Evolutionary conservation across 805 yeast species (phyloP).

Genomic region (Lachancea thermotolerans): DNA sequence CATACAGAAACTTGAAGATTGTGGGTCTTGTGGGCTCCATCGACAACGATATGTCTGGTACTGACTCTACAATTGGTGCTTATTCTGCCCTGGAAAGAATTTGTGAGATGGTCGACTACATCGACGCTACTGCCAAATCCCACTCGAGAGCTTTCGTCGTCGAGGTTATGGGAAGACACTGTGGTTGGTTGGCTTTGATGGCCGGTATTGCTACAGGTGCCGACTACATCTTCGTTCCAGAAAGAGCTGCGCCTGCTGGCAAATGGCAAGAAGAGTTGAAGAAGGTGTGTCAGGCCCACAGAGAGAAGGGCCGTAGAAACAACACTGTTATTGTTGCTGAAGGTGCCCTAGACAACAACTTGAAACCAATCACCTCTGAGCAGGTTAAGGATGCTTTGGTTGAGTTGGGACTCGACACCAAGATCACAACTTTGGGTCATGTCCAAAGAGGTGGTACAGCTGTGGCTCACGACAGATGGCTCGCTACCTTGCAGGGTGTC

Average conservation of each 20-base stretch:
- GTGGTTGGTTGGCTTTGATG: conserved; percentile 98
- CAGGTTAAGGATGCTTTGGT: conserved; percentile 79
- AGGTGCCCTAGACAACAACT: conserved; percentile 84
- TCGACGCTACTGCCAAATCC: conserved; percentile 95
- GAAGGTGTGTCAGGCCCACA: conserved; percentile 67
- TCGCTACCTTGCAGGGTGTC: conserved; percentile 95
- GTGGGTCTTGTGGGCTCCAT: conserved; percentile 95
- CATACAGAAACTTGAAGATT: conserved; percentile 68
- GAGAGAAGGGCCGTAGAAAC: conserved; percentile 84
- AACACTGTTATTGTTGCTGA: conserved; percentile 96
- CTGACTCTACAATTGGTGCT: conserved; percentile 96
- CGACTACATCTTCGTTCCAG: conserved; percentile 90
- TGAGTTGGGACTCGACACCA: conserved; percentile 83
- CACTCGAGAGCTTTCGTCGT: conserved; percentile 97
- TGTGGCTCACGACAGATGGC: conserved; percentile 84
- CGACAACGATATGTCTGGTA: conserved; percentile 96
- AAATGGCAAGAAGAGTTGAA: conserved; percentile 80
- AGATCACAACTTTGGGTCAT: conserved; percentile 93
- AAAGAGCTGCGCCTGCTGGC: conserved; percentile 70
- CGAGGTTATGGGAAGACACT: conserved; percentile 98
- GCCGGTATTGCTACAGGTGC: conserved; percentile 97
- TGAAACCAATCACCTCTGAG: conserved; percentile 73
- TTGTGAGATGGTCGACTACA: conserved; percentile 90
- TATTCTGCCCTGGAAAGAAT: conserved; percentile 89
- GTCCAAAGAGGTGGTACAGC: conserved; percentile 99